Evolutionary conservation across 495 filamentous ascomycete genomes (phyloP).

Genomic region (Tuber aestivum): DNA sequence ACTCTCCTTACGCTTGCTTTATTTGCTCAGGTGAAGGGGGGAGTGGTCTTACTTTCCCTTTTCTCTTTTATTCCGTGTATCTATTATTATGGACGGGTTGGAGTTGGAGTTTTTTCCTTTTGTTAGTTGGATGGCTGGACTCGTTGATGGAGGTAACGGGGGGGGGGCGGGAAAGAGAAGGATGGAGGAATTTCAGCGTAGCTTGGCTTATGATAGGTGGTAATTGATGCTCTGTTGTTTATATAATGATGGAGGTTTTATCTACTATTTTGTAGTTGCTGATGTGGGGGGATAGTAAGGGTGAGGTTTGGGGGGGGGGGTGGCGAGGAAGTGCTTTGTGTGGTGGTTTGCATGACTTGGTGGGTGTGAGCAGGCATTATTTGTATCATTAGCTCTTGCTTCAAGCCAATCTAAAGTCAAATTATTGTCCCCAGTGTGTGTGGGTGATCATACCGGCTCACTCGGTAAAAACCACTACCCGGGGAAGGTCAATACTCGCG

Average conservation of each 20-base stretch:
- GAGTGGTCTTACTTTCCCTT: neutral
- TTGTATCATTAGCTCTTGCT: neutral
- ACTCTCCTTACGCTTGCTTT: neutral
- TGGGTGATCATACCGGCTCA: neutral
- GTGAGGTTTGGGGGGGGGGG: neutral
- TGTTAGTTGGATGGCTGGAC: neutral
- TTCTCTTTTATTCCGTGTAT: neutral
- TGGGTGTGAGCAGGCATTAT: neutral
- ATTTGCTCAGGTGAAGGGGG: neutral
- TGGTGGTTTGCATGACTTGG: neutral
- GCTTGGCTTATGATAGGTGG: neutral
- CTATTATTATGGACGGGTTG: neutral
- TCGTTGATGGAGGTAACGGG: neutral
- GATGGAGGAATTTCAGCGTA: neutral
- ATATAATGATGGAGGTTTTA: neutral
- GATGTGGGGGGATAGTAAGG: too few species aligned
- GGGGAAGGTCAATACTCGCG: too few species aligned
- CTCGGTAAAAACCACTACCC: neutral
- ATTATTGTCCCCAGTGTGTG: neutral
- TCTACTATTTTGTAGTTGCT: neutral
- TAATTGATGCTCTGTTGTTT: neutral
- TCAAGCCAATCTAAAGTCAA: neutral
- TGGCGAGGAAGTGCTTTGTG: neutral
- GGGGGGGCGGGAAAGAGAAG: neutral
- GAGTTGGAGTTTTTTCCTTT: neutral